phyloP scores from a whole-genome alignment of 1,284 basidiomycete genomes.

The Ceratobasidium sp. region DNA sequence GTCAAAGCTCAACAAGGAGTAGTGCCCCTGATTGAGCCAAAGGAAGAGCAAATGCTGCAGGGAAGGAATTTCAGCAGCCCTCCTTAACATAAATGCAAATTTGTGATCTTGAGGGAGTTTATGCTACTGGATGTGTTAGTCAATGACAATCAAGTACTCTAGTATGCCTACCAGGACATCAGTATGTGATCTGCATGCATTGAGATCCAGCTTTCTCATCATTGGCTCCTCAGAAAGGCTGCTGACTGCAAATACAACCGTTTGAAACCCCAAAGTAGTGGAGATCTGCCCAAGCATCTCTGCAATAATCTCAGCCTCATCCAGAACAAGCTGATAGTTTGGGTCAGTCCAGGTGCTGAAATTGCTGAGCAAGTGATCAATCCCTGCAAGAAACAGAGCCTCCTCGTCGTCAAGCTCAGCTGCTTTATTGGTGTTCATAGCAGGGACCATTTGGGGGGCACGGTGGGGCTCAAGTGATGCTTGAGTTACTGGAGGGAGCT shows the following conservation, averaged over 20 bases:
- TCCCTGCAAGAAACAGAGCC: neutral
- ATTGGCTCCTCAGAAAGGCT: neutral
- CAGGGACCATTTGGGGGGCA: too few species aligned
- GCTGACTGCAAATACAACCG: neutral
- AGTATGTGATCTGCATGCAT: neutral
- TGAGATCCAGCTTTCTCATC: neutral
- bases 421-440: neutral
- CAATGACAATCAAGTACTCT: too few species aligned
- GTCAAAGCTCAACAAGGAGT: too few species aligned
- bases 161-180: neutral
- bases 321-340: neutral
- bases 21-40: too few species aligned
- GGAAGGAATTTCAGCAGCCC: too few species aligned
- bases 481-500: too few species aligned
- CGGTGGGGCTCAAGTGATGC: too few species aligned
- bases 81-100: too few species aligned
- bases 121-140: too few species aligned
- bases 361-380: neutral
- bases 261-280: neutral
- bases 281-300: neutral
- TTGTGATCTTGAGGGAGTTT: too few species aligned
- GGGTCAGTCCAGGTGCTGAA: slow-evolving; percentile 4
- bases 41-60: too few species aligned
- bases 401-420: neutral
- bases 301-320: slow-evolving; percentile 1